These are phyloP conservation scores for Zea mays DNA, from an alignment of 176 grass and related monocot species.

Conservation along the genomic window DNA sequence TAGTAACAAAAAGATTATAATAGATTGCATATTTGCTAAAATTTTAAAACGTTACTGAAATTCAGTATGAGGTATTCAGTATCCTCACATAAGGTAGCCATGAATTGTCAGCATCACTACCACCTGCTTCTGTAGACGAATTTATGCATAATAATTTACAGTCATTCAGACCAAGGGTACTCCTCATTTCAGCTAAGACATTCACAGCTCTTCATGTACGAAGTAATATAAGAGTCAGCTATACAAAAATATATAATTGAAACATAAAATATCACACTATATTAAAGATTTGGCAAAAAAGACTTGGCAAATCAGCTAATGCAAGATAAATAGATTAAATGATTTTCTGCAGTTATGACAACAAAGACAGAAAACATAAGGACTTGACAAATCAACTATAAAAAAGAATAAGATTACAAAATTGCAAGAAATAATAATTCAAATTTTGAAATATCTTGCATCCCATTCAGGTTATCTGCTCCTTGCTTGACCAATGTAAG, in stretches of 20 bases:
- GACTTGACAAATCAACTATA: conserved; percentile 24
- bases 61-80: conserved; percentile 27
- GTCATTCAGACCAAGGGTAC: conserved; percentile 70
- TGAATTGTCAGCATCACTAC: conserved; percentile 69
- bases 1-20: conserved; percentile 39
- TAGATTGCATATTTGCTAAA: conserved; percentile 45
- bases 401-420: background rate
- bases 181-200: conserved; percentile 92
- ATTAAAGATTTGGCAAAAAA: too few species aligned
- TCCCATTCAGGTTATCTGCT: conserved; percentile 10
- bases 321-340: too few species aligned
- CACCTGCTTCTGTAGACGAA: conserved; percentile 67
- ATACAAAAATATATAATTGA: too few species aligned
- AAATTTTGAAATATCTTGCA: background rate
- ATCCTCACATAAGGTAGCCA: conserved; percentile 94
- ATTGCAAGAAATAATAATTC: conserved; percentile 5
- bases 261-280: too few species aligned
- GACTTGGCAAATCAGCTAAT: too few species aligned
- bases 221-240: too few species aligned
- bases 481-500: conserved; percentile 21
- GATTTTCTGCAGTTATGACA: too few species aligned
- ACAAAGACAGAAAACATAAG: conserved; percentile 28
- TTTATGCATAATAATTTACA: conserved; percentile 96
- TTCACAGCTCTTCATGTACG: too few species aligned
- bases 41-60: background rate